A percentile compares a stretch with the other conserved stretches of the same genome.
phyloP scores from a whole-genome alignment of 75 land plant genomes.

The Selaginella moellendorffii region DNA sequence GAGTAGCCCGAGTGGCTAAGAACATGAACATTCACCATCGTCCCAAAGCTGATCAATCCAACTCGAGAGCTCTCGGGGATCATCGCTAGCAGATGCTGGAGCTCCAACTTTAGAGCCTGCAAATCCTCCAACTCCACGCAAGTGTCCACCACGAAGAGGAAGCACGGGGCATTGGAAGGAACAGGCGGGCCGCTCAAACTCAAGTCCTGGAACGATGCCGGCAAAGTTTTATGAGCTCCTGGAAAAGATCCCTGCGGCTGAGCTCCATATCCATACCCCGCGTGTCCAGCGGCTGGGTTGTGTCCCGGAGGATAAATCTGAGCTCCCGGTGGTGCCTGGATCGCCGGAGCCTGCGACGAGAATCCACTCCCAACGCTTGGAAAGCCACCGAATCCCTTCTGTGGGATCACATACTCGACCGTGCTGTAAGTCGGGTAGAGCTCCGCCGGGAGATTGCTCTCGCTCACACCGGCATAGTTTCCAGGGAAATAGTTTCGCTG shows the following conservation, averaged over 20 bases:
- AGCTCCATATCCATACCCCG: background rate
- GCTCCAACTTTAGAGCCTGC: slow-evolving; percentile 45
- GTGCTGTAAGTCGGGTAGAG: slow-evolving; percentile 62
- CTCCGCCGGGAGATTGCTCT: slow-evolving; percentile 81
- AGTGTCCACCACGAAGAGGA: slow-evolving; percentile 80
- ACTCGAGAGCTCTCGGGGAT: slow-evolving; percentile 74
- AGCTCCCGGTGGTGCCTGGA: background rate
- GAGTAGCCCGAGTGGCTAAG: slow-evolving; percentile 29
- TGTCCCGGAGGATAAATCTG: background rate
- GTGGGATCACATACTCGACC: slow-evolving; percentile 45
- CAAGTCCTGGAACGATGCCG: too few species aligned
- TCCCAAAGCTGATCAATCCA: slow-evolving; percentile 61
- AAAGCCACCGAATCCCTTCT: too few species aligned
- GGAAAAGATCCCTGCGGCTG: background rate
- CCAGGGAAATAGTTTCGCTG: slow-evolving; percentile 44
- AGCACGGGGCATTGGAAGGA: slow-evolving; percentile 33
- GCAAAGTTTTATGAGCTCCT: too few species aligned
- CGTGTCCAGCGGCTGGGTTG: too few species aligned
- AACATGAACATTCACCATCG: slow-evolving; percentile 71
- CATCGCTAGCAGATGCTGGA: slow-evolving; percentile 33
- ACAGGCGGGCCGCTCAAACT: too few species aligned
- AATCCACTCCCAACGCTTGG: too few species aligned
- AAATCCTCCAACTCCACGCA: slow-evolving; percentile 48
- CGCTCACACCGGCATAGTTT: slow-evolving; percentile 22
- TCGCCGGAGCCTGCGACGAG: background rate